phyloP scores from a whole-genome alignment of 1,284 basidiomycete species.

The Lentinus polychrous region DNA sequence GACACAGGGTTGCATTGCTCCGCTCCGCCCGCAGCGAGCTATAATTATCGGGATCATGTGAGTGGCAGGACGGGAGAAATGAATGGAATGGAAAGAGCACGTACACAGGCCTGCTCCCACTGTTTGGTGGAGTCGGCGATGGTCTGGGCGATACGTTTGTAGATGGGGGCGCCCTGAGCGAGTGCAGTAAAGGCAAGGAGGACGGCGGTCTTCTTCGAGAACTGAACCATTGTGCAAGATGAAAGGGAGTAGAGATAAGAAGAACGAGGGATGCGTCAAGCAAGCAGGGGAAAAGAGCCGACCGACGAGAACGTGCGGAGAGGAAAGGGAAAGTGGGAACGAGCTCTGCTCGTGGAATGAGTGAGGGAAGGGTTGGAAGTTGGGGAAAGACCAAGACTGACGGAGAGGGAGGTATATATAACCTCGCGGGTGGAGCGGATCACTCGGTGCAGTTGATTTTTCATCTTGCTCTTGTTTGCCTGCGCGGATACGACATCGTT shows the following conservation, averaged over 20 bases:
- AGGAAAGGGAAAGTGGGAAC: too few relatives aligned
- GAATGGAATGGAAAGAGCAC: slow-evolving; percentile 12
- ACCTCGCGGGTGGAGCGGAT: too few relatives aligned
- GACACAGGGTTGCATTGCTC: slow-evolving; percentile 47
- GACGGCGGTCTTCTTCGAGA: background rate
- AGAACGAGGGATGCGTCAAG: background rate
- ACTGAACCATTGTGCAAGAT: background rate
- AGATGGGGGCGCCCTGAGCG: slow-evolving; percentile 20
- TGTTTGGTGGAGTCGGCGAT: slow-evolving; percentile 31
- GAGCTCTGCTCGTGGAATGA: too few relatives aligned
- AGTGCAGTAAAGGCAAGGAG: slow-evolving; percentile 14
- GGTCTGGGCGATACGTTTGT: slow-evolving; percentile 36
- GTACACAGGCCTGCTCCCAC: slow-evolving; percentile 35
- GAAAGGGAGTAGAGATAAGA: background rate
- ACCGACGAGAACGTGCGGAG: too few relatives aligned
- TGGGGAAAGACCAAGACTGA: too few relatives aligned
- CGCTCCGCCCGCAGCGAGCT: slow-evolving; percentile 45
- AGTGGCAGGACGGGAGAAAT: background rate
- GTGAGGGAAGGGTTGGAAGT: too few relatives aligned
- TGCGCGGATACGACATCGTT: too few relatives aligned
- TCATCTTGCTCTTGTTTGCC: too few relatives aligned
- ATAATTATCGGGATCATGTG: background rate
- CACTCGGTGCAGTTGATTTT: too few relatives aligned
- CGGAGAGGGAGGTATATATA: too few relatives aligned
- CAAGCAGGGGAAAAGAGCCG: background rate